Conservation (phyloP, 805 yeast genomes). For the Pichia membranifaciens region DNA sequence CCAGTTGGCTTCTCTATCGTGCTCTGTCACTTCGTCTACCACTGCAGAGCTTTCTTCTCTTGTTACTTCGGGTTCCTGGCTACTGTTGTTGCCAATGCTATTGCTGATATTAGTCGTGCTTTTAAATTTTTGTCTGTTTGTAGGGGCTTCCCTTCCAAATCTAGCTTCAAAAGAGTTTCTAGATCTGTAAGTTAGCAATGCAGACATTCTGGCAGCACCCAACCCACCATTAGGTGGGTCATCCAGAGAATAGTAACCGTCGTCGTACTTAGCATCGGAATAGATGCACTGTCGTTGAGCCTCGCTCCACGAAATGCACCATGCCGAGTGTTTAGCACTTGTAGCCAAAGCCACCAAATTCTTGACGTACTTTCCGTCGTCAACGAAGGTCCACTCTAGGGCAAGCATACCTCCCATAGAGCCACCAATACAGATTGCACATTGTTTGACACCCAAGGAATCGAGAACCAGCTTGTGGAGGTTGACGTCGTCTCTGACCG, state of each 20-base stretch:
- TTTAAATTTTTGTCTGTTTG: conserved; percentile 21
- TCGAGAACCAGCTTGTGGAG: conserved; percentile 76
- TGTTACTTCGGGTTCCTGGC: conserved; percentile 2
- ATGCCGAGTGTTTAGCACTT: conserved; percentile 89
- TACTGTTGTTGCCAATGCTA: neutral
- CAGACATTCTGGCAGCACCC: conserved; percentile 97
- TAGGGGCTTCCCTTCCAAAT: conserved; percentile 80
- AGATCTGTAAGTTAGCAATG: conserved; percentile 85
- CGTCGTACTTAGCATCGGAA: conserved; percentile 88
- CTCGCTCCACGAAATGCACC: conserved; percentile 99
- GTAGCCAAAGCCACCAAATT: conserved; percentile 83
- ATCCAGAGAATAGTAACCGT: conserved; percentile 76
- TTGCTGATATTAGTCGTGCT: conserved; percentile 8
- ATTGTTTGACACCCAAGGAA: conserved; percentile 65
- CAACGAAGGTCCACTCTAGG: conserved; percentile 70
- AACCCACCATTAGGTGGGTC: conserved; percentile 83
- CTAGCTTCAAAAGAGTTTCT: conserved; percentile 86
- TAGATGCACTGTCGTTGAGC: conserved; percentile 96
- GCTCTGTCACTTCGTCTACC: conserved; percentile 11
- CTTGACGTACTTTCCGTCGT: conserved; percentile 60
- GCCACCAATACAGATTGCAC: conserved; percentile 90
- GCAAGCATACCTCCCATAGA: conserved; percentile 99
- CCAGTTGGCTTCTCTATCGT: conserved; percentile 63
- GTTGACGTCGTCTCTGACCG: conserved; percentile 87
- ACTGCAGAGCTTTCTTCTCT: conserved; percentile 20